Base-by-base conservation (phyloP, 148 eudicot species). In the Amaranthus hypochondriacus region DNA sequence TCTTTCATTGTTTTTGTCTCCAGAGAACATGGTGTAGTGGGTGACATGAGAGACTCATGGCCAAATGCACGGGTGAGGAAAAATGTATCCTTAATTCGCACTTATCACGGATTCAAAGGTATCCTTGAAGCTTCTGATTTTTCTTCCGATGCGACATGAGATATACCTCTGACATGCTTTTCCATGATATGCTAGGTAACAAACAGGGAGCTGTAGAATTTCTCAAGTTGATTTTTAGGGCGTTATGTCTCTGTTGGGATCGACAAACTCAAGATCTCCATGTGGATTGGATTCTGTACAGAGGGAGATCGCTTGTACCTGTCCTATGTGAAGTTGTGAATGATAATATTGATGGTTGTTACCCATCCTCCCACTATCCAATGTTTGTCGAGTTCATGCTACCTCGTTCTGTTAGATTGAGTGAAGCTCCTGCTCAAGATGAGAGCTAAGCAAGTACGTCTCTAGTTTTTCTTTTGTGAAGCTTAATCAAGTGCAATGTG, bases 201-300 rank as follows among this genome's bases (percentile, higher is more conserved):
- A 90, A 92, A 77, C 97, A 95, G 65, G 99, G 99, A 72, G 87
- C 89, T 63, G 66, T 89, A 57, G 99, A 95, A 83, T 95, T 90
- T 84, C 73, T 95, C 62, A 95, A 95, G 85, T 78, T 95, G 78
- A 83, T 95, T 5, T 87, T 95, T 58, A 80, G 99, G 84, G 99
- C 99, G 18, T 89, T 95, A 81, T 95, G 99, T 81, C 92, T 95
- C 49, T 95, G 99, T 79, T 95, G 99, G 99, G 99, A 95, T 82
- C 90, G 97, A 10, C 98, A 95, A 80, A 95, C 98, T 48, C 98
- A 95, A 75, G 98, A 95, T 84, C 88, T 95, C 48, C 99, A 95
- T 64, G 74, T 95, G 47, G 99, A 95, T 70, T 95, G 99, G 97
- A 84, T 95, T 70, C 84, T 95, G 28, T 90, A 79, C 61, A 83